A percentile compares a stretch with the other conserved stretches of the same genome.
These are phyloP conservation scores for Ceriops zippeliana DNA, from an alignment of 345 rosid genomes.

Conservation along the genomic window DNA sequence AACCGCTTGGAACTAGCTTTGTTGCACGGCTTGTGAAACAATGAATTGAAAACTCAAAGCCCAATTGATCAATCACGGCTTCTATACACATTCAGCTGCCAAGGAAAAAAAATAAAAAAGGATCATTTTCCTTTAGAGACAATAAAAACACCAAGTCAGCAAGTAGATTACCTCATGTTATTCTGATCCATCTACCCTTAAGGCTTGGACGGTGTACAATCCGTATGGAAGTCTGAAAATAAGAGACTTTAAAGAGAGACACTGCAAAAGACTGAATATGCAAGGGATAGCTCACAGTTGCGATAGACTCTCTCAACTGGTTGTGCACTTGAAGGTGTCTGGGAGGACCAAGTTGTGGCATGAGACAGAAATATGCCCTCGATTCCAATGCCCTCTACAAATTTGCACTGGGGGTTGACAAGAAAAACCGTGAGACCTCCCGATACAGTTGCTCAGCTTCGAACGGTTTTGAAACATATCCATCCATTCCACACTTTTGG, in stretches of 20 bases:
- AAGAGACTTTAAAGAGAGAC: too few species aligned
- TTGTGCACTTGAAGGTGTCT: too few species aligned
- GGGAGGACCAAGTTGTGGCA: too few species aligned
- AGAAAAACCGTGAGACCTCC: slow-evolving; percentile 67
- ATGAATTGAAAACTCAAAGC: slow-evolving; percentile 17
- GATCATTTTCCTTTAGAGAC: slow-evolving; percentile 25
- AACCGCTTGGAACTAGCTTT: slow-evolving; percentile 5
- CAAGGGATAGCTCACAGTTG: too few species aligned
- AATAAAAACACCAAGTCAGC: neutral
- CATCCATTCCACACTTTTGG: slow-evolving; percentile 60
- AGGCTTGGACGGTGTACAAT: too few species aligned
- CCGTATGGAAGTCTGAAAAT: too few species aligned
- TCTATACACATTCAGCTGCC: slow-evolving; percentile 20
- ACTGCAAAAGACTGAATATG: too few species aligned
- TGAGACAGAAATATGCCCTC: slow-evolving; percentile 6
- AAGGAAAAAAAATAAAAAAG: neutral
- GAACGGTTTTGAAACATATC: slow-evolving; percentile 87
- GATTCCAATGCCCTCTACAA: slow-evolving; percentile 8
- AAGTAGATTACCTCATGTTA: too few species aligned
- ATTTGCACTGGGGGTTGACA: slow-evolving; percentile 12
- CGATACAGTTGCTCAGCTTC: slow-evolving; percentile 68
- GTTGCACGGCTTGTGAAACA: slow-evolving; percentile 1
- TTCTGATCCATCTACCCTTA: too few species aligned
- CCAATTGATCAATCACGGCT: slow-evolving; percentile 22
- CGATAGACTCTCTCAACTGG: too few species aligned